Evolutionary conservation across 495 filamentous ascomycete species (phyloP), one percentile per base, ranked within the genome.

Genomic region (Aspergillus egyptiacus): DNA sequence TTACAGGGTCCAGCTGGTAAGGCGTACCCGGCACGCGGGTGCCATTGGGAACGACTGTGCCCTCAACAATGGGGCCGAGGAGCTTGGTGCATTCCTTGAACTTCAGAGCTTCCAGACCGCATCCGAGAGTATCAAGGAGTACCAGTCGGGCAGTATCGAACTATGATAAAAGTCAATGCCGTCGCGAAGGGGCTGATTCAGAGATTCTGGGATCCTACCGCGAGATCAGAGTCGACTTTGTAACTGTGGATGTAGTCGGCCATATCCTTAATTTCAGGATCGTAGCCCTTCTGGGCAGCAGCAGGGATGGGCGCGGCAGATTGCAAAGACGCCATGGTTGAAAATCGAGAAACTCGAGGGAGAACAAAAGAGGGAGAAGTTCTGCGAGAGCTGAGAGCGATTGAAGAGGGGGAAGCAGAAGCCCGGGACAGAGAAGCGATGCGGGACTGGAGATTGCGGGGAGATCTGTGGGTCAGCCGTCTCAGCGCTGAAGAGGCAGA

Each of bases 1-100:
- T 86, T 55, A 98, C 84, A 19, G 93, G 93, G 68, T 98, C 93
- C 46, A 98, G 82, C 66, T 94, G 82, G 73, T 95, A 96, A 39
- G 83, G 82, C 19, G 93, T 98, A 53, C 93, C 93, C 18, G 87
- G 89, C 14, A 98, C 89, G 57, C 83, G 86, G 57, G 89, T 86
- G 55, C 93, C 93, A 59, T 96, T 89, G 56, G 94, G 93, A 38
- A 98, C 94, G 11, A 86, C 71, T 40, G 93, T 97, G 37, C 90
- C 93, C 47, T 84, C 79, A 33, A 98, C 93, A 51, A 94, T 78
- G 23, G 93, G 93, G n/a, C 93, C 93, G 9, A 98, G 82, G 14
- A 97, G 80, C 72, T 95, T 95, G 35, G 84, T 79, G 75, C 93
- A 98, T 70, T 95, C 87, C 68, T 90, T 88, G 74, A 98, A 98